These are phyloP conservation scores for Delphinella strobiligena DNA, from an alignment of 2,329 filamentous ascomycete genomes.

Conservation along the genomic window DNA sequence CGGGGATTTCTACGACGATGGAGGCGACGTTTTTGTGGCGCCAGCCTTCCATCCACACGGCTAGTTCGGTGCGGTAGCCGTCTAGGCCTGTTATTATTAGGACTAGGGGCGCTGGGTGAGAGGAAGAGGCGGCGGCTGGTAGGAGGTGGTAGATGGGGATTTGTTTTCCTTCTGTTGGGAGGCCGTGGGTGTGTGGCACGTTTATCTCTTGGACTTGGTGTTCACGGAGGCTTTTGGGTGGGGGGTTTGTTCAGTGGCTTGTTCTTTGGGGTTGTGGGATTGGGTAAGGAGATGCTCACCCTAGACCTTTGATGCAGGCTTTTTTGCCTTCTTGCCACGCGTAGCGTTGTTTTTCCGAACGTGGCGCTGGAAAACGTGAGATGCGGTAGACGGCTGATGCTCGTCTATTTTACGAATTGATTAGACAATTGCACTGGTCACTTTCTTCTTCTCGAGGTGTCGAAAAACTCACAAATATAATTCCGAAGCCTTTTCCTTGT, in stretches of 20 bases:
- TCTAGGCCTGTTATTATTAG: slow-evolving; percentile 48
- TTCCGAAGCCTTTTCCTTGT: slow-evolving; percentile 43
- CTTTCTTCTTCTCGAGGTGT: too few species aligned
- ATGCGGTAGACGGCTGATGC: slow-evolving; percentile 64
- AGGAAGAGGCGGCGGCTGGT: slow-evolving; percentile 33
- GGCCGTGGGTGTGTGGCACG: slow-evolving; percentile 45
- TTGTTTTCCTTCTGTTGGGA: slow-evolving; percentile 37
- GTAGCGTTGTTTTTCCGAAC: slow-evolving; percentile 39
- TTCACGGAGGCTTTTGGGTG: slow-evolving; percentile 31
- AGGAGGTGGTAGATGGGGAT: slow-evolving; percentile 57
- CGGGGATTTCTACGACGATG: slow-evolving; percentile 44
- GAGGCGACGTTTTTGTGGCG: slow-evolving; percentile 36
- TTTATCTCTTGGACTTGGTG: slow-evolving; percentile 49
- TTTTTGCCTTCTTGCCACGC: slow-evolving; percentile 57
- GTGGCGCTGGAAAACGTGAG: slow-evolving; percentile 51
- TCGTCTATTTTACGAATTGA: slow-evolving; percentile 27
- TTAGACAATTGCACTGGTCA: slow-evolving; percentile 9
- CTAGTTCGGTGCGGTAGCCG: slow-evolving; percentile 46
- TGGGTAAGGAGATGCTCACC: slow-evolving; percentile 11
- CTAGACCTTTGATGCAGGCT: slow-evolving; percentile 45
- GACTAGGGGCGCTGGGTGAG: slow-evolving; percentile 37
- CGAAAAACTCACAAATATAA: slow-evolving; percentile 40
- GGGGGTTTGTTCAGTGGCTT: not conserved
- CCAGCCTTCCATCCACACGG: slow-evolving; percentile 40
- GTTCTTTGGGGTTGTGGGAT: not conserved